Conservation (phyloP, 371 early-diverging fungal species). For the Lichtheimia ornata region DNA sequence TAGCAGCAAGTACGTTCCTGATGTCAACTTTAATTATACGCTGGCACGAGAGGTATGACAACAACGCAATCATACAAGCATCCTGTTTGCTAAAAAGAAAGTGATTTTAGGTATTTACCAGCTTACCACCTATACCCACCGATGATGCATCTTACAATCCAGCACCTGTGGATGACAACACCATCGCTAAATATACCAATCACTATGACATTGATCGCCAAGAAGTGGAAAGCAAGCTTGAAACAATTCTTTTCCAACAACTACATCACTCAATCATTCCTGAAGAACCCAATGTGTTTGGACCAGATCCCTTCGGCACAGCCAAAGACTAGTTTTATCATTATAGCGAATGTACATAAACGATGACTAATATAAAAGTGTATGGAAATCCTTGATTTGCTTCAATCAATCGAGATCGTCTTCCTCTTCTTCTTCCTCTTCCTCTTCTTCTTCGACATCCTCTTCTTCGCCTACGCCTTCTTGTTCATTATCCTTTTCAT, state of each 20-base stretch:
- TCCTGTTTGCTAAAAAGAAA: no score
- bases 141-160: not conserved
- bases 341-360: not conserved
- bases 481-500: slow-evolving; percentile 6
- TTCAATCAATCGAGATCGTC: no score
- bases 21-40: slow-evolving; percentile 52
- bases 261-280: not conserved
- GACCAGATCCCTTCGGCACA: slow-evolving; percentile 30
- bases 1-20: slow-evolving; percentile 33
- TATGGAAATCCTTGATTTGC: not conserved
- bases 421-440: not conserved
- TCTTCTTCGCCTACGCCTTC: not conserved
- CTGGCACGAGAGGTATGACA: slow-evolving; percentile 49
- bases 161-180: slow-evolving; percentile 18
- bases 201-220: slow-evolving; percentile 43
- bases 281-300: slow-evolving; percentile 15
- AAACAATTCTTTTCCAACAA: slow-evolving; percentile 20
- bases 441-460: not conserved
- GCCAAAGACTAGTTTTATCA: not conserved
- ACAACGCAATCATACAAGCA: not conserved
- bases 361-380: not conserved
- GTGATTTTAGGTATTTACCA: slow-evolving; percentile 27
- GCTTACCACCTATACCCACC: slow-evolving; percentile 30
- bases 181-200: slow-evolving; percentile 27
- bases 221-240: slow-evolving; percentile 25